Base-by-base conservation (phyloP, 805 yeast species). In the Wickerhamiella galacta region DNA sequence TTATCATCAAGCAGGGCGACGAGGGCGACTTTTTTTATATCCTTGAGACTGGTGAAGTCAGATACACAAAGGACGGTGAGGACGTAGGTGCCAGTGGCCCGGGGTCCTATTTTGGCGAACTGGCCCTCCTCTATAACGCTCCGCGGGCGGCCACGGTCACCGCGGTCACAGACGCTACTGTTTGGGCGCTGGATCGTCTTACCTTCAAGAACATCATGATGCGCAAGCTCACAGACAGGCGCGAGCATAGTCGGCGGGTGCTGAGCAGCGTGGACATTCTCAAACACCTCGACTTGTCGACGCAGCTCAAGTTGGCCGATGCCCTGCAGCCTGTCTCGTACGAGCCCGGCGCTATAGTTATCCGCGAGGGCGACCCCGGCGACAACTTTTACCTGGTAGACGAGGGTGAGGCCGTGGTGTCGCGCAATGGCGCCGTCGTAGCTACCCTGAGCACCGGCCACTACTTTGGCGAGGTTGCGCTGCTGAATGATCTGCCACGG, bases 81-180 rank as follows among this genome's bases (percentile, higher is more conserved):
- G 68, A 72, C 47, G 87, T 83, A 24, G 75, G 70, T 50, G 62
- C 77, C 1, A 67, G 80, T n/a, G 76, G 80, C 7, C 72, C 81
- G 25, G 95, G 96, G 5, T 71, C 93, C 4, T 75, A 87, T 28
- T 90, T 90, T 57, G 98, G 98, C 51, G 98, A 90, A 57, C 67
- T 90, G 49, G 98, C 98, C 3, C 66, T 90, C 47, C 83, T 90
- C 94, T 87, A 90, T 61, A 87, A 90, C 55, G 74, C 95, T 14
- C 95, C 95, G 40, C 74, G 98, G 58, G 96, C 96, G 6, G 96
- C 96, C 7, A 82, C 96, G 1, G 95, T 80, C 1, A 47, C 66
- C 18, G 85, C 94, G 7, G 54, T 63, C 16, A 64, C 78, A 6
- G 81, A 77, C 39, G 66, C 76, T 47, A 70, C 71, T 20, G 63